Evolutionary conservation across 2,329 filamentous ascomycete species (phyloP), one percentile per base, ranked within the genome.

Genomic region (Trichoderma guizhouense): DNA sequence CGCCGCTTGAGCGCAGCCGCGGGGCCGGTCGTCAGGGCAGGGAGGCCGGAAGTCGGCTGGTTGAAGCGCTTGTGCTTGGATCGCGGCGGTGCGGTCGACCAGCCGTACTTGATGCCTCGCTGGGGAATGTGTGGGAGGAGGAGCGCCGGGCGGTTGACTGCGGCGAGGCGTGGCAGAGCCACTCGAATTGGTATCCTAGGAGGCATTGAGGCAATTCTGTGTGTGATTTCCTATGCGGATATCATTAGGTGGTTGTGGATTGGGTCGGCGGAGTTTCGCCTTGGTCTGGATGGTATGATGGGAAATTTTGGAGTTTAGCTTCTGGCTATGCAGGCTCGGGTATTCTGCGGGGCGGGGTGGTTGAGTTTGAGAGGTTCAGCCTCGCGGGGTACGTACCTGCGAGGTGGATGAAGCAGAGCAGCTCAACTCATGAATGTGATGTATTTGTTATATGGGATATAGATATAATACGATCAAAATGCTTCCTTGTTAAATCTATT

Each of bases 1-100:
- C 85, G 87, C 62, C 89, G 87, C 81, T 83, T 82, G 72, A 91
- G 85, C 7, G 89, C 89, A 11, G 89, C 89, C 2, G 87, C 88
- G 2, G 88, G 88, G 0, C 89, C 88, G 8, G 86, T 84, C 11
- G 87, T 87, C 61, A 86, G 88, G 5, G 79, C 80, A 2, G 89
- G 89, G 2, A 91, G 84, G 51, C 88, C 89, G 0, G 86, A 79
- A 60, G 84, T 85, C 60, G 82, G 79, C 79, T 89, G 87, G 81
- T 91, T 91, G 85, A 90, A 91, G 71, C 87, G 88, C 65, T 82
- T 84, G 71, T 86, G 87, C 78, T 87, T 88, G 75, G 79, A 80
- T 73, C 86, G 86, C 32, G 81, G 77, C 69, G 86, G 82, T 71
- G 85, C 83, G 3, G 89, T 91, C 71, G 84, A 85, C 89, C 89